phyloP scores from a whole-genome alignment of 352 stramenopile species.

The Phytophthora pinifolia region DNA sequence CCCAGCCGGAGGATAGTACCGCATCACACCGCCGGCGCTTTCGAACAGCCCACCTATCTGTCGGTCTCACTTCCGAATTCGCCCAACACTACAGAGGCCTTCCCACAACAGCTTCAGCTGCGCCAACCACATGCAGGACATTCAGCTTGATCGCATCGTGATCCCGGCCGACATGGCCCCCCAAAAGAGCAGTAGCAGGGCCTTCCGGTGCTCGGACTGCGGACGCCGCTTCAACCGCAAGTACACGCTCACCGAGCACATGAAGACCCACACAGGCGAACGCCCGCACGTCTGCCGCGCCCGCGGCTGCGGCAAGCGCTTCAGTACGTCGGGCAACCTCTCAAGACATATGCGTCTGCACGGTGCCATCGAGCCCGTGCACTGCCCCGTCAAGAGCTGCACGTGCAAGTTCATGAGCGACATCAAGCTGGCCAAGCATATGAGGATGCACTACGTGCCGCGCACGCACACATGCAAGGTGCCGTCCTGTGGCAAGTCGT shows the following conservation, averaged over 20 bases:
- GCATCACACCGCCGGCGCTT: conserved; percentile 8
- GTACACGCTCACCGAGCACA: conserved; percentile 72
- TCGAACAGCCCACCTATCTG: conserved; percentile 17
- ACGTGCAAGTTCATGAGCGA: conserved; percentile 37
- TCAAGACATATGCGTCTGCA: conserved; percentile 50
- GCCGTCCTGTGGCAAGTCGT: conserved; percentile 41
- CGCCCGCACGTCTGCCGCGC: conserved; percentile 41
- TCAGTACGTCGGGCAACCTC: conserved; percentile 54
- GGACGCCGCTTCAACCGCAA: conserved; percentile 63
- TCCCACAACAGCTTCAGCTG: conserved; percentile 3
- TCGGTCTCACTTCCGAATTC: conserved; percentile 28
- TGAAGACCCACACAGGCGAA: conserved; percentile 75
- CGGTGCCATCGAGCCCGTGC: conserved; percentile 36
- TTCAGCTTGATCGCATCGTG: conserved; percentile 22
- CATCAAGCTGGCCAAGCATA: conserved; percentile 46
- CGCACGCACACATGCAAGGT: conserved; percentile 41
- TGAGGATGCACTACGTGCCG: conserved; percentile 41
- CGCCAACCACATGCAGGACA: conserved; percentile 16
- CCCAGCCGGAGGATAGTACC: conserved; percentile 10
- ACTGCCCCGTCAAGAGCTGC: conserved; percentile 32
- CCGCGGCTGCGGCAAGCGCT: conserved; percentile 44
- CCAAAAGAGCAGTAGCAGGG: conserved; percentile 27
- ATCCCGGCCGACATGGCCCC: conserved; percentile 10
- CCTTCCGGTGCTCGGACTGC: conserved; percentile 51
- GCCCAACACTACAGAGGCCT: conserved; percentile 15